These are phyloP conservation scores for Candida taoyuanica DNA, from an alignment of 805 yeast genomes.

Conservation along the genomic window DNA sequence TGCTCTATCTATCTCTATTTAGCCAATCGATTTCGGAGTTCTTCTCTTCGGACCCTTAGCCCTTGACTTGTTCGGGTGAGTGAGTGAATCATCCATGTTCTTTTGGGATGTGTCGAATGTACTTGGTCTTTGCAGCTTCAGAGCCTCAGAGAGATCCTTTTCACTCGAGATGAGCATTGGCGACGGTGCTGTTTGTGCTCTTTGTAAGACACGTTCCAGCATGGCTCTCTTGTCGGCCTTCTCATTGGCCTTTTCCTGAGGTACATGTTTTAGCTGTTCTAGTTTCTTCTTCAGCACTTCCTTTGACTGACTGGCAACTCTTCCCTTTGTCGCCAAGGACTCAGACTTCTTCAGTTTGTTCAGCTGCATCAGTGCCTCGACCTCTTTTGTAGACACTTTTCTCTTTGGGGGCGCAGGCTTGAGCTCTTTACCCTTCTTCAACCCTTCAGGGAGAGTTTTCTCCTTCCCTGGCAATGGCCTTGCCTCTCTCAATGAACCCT, in stretches of 20 bases:
- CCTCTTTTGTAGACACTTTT: slow-evolving; percentile 15
- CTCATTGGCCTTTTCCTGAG: slow-evolving; percentile 1
- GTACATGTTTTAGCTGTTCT: slow-evolving; percentile 12
- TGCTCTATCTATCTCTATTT: too few relatives aligned
- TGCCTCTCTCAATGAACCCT: slow-evolving; percentile 5
- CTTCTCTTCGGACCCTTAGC: slow-evolving; percentile 36
- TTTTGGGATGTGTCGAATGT: slow-evolving; percentile 20
- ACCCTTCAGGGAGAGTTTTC: slow-evolving; percentile 14
- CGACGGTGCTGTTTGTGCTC: slow-evolving; percentile 19
- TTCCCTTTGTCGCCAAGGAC: slow-evolving; percentile 15
- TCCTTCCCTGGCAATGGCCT: slow-evolving; percentile 9
- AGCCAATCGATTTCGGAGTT: slow-evolving; percentile 24
- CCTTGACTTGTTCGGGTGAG: slow-evolving; percentile 30
- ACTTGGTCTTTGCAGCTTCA: slow-evolving; percentile 17
- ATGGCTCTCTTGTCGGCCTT: slow-evolving; percentile 12
- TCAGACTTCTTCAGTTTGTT: slow-evolving; percentile 16
- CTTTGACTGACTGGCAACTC: slow-evolving; percentile 22
- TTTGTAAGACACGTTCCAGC: slow-evolving; percentile 15
- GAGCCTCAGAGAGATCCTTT: neutral
- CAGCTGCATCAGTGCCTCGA: slow-evolving; percentile 19
- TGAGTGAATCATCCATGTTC: slow-evolving; percentile 12
- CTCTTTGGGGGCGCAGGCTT: slow-evolving; percentile 18
- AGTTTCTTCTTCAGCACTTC: slow-evolving; percentile 15
- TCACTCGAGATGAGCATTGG: slow-evolving; percentile 4
- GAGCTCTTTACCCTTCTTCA: slow-evolving; percentile 8